Percentiles rank a stretch among this genome's conserved stretches.
Evolutionary conservation across 768 basidiomycete species (phyloP).

Genomic region (Jaapia argillacea): DNA sequence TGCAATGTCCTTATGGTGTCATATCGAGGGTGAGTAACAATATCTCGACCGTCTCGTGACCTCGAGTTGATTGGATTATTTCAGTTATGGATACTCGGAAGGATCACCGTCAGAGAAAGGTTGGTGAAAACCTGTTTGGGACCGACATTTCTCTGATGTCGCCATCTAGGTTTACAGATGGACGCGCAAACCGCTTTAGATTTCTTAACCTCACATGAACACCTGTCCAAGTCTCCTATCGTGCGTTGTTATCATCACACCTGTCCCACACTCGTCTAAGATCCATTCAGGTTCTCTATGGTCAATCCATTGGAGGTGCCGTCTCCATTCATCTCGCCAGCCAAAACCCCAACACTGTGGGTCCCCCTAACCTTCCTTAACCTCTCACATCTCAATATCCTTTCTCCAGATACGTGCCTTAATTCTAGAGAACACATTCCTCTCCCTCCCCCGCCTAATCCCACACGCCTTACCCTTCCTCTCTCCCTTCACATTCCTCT

Average conservation of each 20-base stretch:
- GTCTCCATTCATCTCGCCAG: conserved; percentile 85
- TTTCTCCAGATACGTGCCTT: conserved; percentile 55
- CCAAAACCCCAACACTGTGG: conserved; percentile 59
- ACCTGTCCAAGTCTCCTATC: conserved; percentile 55
- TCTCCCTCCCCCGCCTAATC: conserved; percentile 74
- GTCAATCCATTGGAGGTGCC: conserved; percentile 88
- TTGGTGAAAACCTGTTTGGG: no score
- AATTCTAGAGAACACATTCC: conserved; percentile 91
- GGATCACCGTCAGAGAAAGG: conserved; percentile 83
- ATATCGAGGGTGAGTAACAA: conserved; percentile 67
- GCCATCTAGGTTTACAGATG: conserved; percentile 51
- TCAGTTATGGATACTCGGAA: conserved; percentile 81
- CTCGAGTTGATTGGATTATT: conserved; percentile 1
- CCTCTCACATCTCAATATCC: not conserved
- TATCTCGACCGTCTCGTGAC: not conserved
- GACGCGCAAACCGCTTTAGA: conserved; percentile 83
- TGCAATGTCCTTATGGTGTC: conserved; percentile 94
- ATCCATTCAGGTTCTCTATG: conserved; percentile 55
- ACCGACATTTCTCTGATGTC: conserved; percentile 4
- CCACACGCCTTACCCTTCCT: conserved; percentile 71
- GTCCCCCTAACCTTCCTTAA: conserved; percentile 9
- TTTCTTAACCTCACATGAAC: conserved; percentile 54
- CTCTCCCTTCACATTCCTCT: conserved; percentile 64
- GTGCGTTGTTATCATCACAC: conserved; percentile 26
- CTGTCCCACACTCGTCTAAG: conserved; percentile 1